Percentiles rank a stretch among this genome's conserved stretches.
Conservation (phyloP, 2,329 filamentous ascomycete species). For the Exophiala lecanii-corni region DNA sequence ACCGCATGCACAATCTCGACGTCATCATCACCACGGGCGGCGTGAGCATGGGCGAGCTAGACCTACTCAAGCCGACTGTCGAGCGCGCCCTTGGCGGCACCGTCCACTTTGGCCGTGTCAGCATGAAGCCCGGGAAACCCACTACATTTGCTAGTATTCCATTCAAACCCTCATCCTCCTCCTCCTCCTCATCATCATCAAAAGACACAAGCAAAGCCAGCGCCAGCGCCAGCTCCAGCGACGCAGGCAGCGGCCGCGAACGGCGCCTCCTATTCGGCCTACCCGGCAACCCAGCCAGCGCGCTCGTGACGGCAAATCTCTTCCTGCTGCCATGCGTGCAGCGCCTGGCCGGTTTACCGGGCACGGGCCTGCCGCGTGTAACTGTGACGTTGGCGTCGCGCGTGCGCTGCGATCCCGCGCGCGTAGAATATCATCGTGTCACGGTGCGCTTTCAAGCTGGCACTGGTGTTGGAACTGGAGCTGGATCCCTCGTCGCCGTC, state of each 20-base stretch:
- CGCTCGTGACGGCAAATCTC: slow-evolving; percentile 86
- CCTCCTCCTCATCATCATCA: slow-evolving; percentile 26
- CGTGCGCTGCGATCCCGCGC: slow-evolving; percentile 66
- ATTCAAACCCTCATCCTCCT: slow-evolving; percentile 44
- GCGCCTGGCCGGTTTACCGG: slow-evolving; percentile 62
- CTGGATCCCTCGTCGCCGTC: slow-evolving; percentile 56
- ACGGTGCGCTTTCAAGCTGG: slow-evolving; percentile 56
- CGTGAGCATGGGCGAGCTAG: slow-evolving; percentile 96
- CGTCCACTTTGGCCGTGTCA: slow-evolving; percentile 92
- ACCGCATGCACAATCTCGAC: slow-evolving; percentile 60
- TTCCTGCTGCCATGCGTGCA: slow-evolving; percentile 89
- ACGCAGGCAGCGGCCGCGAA: slow-evolving; percentile 37
- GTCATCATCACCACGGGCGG: slow-evolving; percentile 88
- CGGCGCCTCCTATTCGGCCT: slow-evolving; percentile 76
- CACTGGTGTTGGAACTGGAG: slow-evolving; percentile 49
- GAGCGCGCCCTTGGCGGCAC: slow-evolving; percentile 84
- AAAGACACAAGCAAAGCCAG: too few species aligned
- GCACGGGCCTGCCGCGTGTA: slow-evolving; percentile 63
- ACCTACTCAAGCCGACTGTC: slow-evolving; percentile 92
- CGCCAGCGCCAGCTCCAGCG: too few species aligned
- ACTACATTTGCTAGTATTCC: slow-evolving; percentile 93
- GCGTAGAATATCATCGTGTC: slow-evolving; percentile 88
- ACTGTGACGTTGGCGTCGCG: slow-evolving; percentile 68
- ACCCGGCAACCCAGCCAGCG: slow-evolving; percentile 89
- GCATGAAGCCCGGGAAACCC: slow-evolving; percentile 97